Base-by-base conservation (phyloP, 352 stramenopile genomes). In the Globisporangium iwayamae region DNA sequence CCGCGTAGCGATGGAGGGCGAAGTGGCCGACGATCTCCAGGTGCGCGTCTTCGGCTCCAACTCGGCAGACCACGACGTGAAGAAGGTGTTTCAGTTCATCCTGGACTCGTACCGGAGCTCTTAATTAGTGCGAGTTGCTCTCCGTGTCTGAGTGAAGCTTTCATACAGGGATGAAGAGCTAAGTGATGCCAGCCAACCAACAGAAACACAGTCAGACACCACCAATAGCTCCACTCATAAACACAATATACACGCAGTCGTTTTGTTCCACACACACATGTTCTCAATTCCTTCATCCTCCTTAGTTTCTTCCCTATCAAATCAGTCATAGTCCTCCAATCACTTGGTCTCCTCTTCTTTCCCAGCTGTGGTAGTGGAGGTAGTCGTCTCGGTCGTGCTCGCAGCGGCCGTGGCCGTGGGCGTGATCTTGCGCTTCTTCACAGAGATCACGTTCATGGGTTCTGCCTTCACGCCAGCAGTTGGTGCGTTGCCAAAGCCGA, bases 31-130 rank as follows among this genome's bases (percentile, higher is more conserved):
- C 36, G 72, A 85, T 46, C 74, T 94, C 4, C 67, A 83, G 28
- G 57, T 68, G 11, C 70, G 79, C 48, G 73, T 88, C 62, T 92
- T 94, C 65, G 76, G 71, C 41, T 70, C 63, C 34, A 69, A 70
- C 38, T 71, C 70, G 18, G 79, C 81, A 45, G 85, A 94, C 62
- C 73, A 76, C 55, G 85, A 94, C 65, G 77, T 79, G 13, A 85
- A 78, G 55, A 89, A 86, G 55, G 79, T 90, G n/a, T 94, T 91
- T 62, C 72, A 90, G 53, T 74, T 84, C 56, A 52, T 93, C 51
- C 72, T 76, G 20, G 79, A 90, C 63, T 89, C 82, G 52, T 93
- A 91, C 57, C 79, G 78, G 63, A 89, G 75, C 67, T 61, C 45
- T 28, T 60, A 22, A 56, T 5, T 4, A 13, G 22, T n/a, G n/a